Evolutionary conservation across 2,329 filamentous ascomycete genomes (phyloP), one percentile per base, ranked within the genome.

Genomic region (Epichloe uncinata): DNA sequence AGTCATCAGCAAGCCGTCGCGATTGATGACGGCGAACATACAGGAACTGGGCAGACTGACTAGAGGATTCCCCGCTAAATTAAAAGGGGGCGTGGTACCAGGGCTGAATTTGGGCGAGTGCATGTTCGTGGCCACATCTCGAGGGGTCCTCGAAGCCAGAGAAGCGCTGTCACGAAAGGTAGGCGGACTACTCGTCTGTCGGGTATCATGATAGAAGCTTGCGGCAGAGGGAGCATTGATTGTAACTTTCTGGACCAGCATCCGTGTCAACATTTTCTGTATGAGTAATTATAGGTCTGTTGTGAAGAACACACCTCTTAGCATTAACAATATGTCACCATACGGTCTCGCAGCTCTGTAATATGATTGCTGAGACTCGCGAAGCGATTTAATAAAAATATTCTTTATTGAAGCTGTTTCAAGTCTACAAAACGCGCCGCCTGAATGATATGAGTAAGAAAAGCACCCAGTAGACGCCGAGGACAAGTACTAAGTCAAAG

Each of bases 81-180:
- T 68, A 33, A 74, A 75, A 13, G 78, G 79, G 53, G 81, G 89
- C 6, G 22, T 82, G 54, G 75, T 94, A 30, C 78, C 82, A 61
- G 87, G 88, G 0, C 63, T 95, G 57, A 82, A 78, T 54, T 71
- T 93, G 13, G 90, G 90, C 50, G 90, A 96, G 74, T 84, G 81
- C 63, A 69, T 96, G 63, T 91, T 90, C 61, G 61, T 96, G 46
- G 79, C 75, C 13, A 95, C 89, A 16, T 82, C 88, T 60, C 69
- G 73, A 55, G 90, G 90, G 1, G 75, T 95, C 9, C 63, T 95
- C 61, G 90, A 96, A 72, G 75, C 81, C 26, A 75, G 90, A 57
- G 88, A 95, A 68, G 91, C 87, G 52, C 73, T 94, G 50, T 82
- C 85, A 64, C 82, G 80, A 71, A 85, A 81, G 69, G 71, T 88